These are phyloP conservation scores for Suzukiozyma palmioleophila DNA, from an alignment of 1,139 yeast genomes.

Conservation along the genomic window DNA sequence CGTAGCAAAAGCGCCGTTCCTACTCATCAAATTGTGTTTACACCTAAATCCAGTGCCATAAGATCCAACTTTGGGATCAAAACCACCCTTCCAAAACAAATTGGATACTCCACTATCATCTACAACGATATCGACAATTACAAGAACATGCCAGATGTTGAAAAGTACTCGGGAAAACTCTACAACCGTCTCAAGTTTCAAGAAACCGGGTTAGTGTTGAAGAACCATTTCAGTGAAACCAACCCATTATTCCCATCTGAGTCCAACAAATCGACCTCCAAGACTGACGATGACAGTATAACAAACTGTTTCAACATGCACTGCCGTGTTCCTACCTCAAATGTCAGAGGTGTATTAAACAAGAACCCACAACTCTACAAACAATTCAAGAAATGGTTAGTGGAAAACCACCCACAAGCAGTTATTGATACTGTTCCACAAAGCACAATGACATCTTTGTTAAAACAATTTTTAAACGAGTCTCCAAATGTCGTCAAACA, in stretches of 20 bases:
- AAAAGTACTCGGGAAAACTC: slow-evolving; percentile 37
- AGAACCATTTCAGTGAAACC: slow-evolving; percentile 23
- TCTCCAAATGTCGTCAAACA: slow-evolving; percentile 17
- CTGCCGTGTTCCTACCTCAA: slow-evolving; percentile 20
- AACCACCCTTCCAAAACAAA: slow-evolving; percentile 39
- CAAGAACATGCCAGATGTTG: slow-evolving; percentile 46
- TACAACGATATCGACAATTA: slow-evolving; percentile 43
- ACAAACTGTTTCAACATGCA: slow-evolving; percentile 32
- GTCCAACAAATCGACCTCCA: slow-evolving; percentile 16
- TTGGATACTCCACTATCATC: slow-evolving; percentile 40
- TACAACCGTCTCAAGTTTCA: slow-evolving; percentile 40
- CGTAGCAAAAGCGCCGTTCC: slow-evolving; percentile 32
- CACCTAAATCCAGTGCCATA: slow-evolving; percentile 40
- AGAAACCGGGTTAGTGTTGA: slow-evolving; percentile 38
- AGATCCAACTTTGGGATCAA: slow-evolving; percentile 45
- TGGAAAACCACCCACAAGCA: slow-evolving; percentile 32
- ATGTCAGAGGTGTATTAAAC: slow-evolving; percentile 25
- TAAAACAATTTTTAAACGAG: slow-evolving; percentile 25
- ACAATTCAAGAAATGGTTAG: slow-evolving; percentile 31
- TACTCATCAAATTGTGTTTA: slow-evolving; percentile 42
- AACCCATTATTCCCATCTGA: slow-evolving; percentile 33
- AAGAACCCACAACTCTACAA: slow-evolving; percentile 31
- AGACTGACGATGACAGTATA: slow-evolving; percentile 20
- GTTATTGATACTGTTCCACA: slow-evolving; percentile 18
- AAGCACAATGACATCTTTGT: slow-evolving; percentile 17